phyloP scores from a whole-genome alignment of 805 yeast genomes.

The Metschnikowia gelsemii region DNA sequence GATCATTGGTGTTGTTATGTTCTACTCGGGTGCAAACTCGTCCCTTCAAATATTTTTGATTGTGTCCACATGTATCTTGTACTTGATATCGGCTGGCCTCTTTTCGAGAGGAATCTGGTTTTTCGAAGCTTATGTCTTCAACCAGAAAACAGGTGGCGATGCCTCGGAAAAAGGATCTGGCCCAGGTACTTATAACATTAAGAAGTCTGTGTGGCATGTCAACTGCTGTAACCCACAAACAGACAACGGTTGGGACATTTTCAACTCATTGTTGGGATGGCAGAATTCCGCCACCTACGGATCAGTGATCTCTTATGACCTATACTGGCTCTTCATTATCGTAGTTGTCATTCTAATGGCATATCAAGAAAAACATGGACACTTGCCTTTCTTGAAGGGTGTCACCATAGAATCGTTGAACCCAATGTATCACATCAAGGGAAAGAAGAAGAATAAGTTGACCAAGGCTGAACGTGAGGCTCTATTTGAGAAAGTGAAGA shows the following conservation, averaged over 20 bases:
- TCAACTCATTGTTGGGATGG: slow-evolving; percentile 95
- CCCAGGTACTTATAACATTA: slow-evolving; percentile 88
- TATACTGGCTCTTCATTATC: slow-evolving; percentile 80
- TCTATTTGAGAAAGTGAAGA: slow-evolving; percentile 48
- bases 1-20: slow-evolving; percentile 65
- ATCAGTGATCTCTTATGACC: slow-evolving; percentile 81
- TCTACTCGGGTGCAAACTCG: slow-evolving; percentile 76
- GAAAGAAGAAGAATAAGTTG: slow-evolving; percentile 61
- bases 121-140: slow-evolving; percentile 70
- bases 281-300: slow-evolving; percentile 95
- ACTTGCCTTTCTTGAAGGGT: slow-evolving; percentile 59
- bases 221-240: slow-evolving; percentile 95
- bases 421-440: slow-evolving; percentile 72
- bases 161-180: slow-evolving; percentile 92
- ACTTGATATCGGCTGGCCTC: slow-evolving; percentile 87
- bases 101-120: slow-evolving; percentile 93
- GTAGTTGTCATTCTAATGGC: slow-evolving; percentile 57
- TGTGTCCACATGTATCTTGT: slow-evolving; percentile 82
- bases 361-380: slow-evolving; percentile 82
- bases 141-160: slow-evolving; percentile 82
- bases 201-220: slow-evolving; percentile 86
- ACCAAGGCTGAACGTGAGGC: slow-evolving; percentile 51
- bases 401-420: slow-evolving; percentile 50
- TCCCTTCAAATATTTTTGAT: slow-evolving; percentile 88
- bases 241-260: slow-evolving; percentile 95